Evolutionary conservation across 805 yeast species (phyloP), one percentile per base, ranked within the genome.

Genomic region (Diddensiella santjacobensis): DNA sequence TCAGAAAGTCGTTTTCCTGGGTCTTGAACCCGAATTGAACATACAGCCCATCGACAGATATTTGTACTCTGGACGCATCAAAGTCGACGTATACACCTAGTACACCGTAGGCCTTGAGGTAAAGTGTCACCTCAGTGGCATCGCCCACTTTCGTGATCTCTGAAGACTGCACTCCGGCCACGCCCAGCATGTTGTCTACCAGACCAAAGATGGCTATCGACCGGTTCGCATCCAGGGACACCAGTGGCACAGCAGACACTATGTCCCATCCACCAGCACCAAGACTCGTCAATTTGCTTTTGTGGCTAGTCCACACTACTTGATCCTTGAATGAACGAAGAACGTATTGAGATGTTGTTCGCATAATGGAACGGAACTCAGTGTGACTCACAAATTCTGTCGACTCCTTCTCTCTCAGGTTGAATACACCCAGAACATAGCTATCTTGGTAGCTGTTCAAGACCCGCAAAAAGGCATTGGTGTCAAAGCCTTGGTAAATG

Each of bases 241-340:
- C 15, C 8, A 11, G 30, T 10, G 48, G 45, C 8, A 43, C 45
- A 17, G 35, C 51, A 24, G 49, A 47, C 5, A 51, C 19, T n/a
- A 55, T 40, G 17, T 53, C 56, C 53, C 56, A 53, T 33, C 45
- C 51, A 11, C 51, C 52, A 15, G 54, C 15, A 4, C 30, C 44
- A 20, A 54, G 33, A n/a, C 22, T 17, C 22, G 36, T 19, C 5
- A 5, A 22, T n/a, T 19, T n/a, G 8, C 33, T 19, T 3, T 39
- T 35, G 19, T 18, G 22, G 5, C 33, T 42, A 6, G 11, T 30
- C 42, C 45, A 47, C 8, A 42, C 22, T 5, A 23, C 33, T 6
- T 44, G 42, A 5, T 47, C 30, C 22, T 23, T 26, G 30, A 42
- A 47, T 6, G 50, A 47, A 3, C 45, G 45, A n/a, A 42, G 26